These are phyloP conservation scores for Apophysomyces sp. DNA, from an alignment of 371 early-diverging fungal species.

Conservation along the genomic window DNA sequence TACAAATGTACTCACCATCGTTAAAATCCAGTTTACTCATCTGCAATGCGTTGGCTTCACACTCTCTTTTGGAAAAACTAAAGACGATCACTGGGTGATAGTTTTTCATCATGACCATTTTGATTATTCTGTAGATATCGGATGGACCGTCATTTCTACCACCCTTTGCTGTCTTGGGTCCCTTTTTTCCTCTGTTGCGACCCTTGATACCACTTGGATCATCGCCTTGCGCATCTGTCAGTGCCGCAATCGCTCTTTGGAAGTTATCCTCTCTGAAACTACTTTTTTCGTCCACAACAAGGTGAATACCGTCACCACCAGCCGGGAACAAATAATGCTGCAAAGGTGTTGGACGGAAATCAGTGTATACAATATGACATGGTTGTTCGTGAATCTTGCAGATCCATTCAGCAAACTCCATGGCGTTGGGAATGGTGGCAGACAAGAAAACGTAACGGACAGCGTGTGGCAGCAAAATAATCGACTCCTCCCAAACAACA, in stretches of 20 bases:
- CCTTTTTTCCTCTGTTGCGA: constrained; percentile 36
- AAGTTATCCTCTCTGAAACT: constrained; percentile 95
- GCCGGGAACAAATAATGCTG: constrained; percentile 97
- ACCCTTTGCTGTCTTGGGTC: constrained; percentile 50
- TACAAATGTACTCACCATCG: constrained; percentile 41
- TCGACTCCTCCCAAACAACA: constrained; percentile 99
- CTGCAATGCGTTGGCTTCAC: constrained; percentile 92
- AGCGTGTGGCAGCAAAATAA: constrained; percentile 95
- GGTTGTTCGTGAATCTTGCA: constrained; percentile 94
- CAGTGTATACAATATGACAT: constrained; percentile 99
- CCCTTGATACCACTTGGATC: constrained; percentile 44
- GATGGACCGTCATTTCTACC: constrained; percentile 64
- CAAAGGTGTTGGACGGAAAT: constrained; percentile 98
- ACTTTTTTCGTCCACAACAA: constrained; percentile 96
- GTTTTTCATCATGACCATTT: constrained; percentile 92
- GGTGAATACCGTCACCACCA: constrained; percentile 90
- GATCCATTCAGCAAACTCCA: constrained; percentile 99
- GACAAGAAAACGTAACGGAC: constrained; percentile 98
- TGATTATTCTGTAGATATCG: constrained; percentile 93
- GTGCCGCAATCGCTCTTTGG: constrained; percentile 79
- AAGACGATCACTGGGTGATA: constrained; percentile 99
- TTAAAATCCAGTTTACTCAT: constrained; percentile 96
- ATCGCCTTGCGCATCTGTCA: constrained; percentile 67
- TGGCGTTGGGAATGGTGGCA: constrained; percentile 99
- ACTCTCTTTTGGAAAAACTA: constrained; percentile 96